Base-by-base conservation (phyloP, 805 yeast genomes). In the Metschnikowia lachancei region DNA sequence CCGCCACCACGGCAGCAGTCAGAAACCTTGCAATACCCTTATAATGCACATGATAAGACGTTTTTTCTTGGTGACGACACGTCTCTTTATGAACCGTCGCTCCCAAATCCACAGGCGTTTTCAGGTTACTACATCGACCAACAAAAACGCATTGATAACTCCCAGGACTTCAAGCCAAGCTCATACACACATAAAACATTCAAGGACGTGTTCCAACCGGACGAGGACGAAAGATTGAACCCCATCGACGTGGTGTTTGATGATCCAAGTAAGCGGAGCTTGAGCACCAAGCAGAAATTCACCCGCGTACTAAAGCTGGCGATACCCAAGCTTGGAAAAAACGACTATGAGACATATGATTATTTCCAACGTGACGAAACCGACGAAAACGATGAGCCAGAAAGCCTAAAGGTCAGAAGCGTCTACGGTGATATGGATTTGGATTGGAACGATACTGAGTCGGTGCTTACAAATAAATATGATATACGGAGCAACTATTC, bases 171-270 rank as follows among this genome's bases (percentile, higher is more conserved):
- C 38, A 69, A 67, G 50, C 74, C 74, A 6, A 64, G 59, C 16
- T 42, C 60, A 44, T 71, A 70, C 54, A 66, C 73, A 1, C 75
- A 70, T 47, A 65, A 64, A 43, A 70, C 75, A 1, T 69, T 70
- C 50, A 49, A 55, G 19, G 70, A 70, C 5, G 73, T 72, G 3
- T 71, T 72, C 46, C 51, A 65, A 34, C 44, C 46, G 13, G 57
- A 54, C 16, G 56, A 57, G 19, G 63, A 65, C 6, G 72, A 68
- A 40, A 57, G 55, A 35, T 65, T 66, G 40, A 71, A 68, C 46
- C 77, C 77, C 2, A 66, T 66, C 51, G 74, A 70, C 44, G 54
- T 59, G 33, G 76, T 72, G 5, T 72, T 72, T 51, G 64, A 66
- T 31, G 64, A 59, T 19, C 55, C 60, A 0, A 60, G 52, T 18